phyloP scores from a whole-genome alignment of 495 filamentous ascomycete genomes.

The Penicillium desertorum region DNA sequence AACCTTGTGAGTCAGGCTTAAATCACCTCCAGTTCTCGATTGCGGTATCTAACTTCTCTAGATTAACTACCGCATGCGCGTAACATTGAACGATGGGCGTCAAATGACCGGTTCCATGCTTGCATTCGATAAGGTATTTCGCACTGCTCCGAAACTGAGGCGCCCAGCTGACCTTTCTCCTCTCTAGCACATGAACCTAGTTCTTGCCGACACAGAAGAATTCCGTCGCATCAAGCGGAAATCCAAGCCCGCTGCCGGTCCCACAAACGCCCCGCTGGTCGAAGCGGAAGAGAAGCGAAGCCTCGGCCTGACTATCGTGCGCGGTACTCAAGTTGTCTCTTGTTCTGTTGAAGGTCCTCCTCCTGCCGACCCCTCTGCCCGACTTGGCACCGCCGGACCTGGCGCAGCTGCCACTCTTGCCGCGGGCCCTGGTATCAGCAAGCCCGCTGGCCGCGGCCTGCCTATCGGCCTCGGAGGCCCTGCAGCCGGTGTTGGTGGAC shows the following conservation, averaged over 20 bases:
- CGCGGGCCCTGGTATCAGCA: conserved; percentile 85
- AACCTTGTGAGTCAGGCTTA: conserved; percentile 77
- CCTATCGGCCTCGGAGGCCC: conserved; percentile 87
- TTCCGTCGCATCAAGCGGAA: conserved; percentile 94
- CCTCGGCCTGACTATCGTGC: conserved; percentile 90
- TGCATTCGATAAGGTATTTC: conserved; percentile 88
- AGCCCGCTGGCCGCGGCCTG: conserved; percentile 88
- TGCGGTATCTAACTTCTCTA: conserved; percentile 44
- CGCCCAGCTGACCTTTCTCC: conserved; percentile 23
- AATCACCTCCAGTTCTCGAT: not conserved
- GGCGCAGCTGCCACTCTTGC: conserved; percentile 63
- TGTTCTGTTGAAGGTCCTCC: conserved; percentile 95
- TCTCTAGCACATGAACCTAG: conserved; percentile 94
- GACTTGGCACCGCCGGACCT: conserved; percentile 75
- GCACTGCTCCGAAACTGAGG: not conserved
- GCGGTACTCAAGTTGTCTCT: conserved; percentile 89
- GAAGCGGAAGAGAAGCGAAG: conserved; percentile 96
- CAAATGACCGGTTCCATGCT: conserved; percentile 98
- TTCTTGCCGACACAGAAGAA: conserved; percentile 98
- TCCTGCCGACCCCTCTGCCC: conserved; percentile 88
- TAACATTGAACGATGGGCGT: conserved; percentile 91
- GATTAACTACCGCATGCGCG: conserved; percentile 99
- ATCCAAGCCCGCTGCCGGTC: conserved; percentile 66
- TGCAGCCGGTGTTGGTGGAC: conserved; percentile 83
- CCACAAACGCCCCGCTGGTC: conserved; percentile 60